Percentiles rank a stretch among this genome's conserved stretches.
These are phyloP conservation scores for Aurantiochytrium sp. DNA, from an alignment of 108 stramenopile species.

Conservation along the genomic window DNA sequence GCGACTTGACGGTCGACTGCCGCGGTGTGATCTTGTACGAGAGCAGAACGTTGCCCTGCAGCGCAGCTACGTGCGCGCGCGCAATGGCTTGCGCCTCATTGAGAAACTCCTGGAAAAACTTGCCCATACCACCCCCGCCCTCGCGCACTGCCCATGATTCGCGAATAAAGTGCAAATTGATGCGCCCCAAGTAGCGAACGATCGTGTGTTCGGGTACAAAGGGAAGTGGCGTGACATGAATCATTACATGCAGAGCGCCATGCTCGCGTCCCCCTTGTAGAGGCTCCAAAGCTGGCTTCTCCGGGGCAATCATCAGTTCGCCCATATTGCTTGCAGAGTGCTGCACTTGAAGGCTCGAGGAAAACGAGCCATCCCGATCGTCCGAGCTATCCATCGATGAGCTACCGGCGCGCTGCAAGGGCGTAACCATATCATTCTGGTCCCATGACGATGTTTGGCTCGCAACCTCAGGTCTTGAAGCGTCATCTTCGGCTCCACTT, in stretches of 20 bases:
- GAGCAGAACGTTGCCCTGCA: conserved; percentile 83
- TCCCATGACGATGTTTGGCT: too few relatives aligned
- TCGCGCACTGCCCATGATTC: conserved; percentile 49
- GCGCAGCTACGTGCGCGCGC: conserved; percentile 71
- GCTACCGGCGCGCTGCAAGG: too few relatives aligned
- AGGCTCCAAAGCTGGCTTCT: background rate
- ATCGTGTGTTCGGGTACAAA: background rate
- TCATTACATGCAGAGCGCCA: too few relatives aligned
- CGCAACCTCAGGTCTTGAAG: too few relatives aligned
- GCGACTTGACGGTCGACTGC: background rate
- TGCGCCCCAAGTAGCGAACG: conserved; percentile 57
- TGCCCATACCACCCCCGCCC: conserved; percentile 56
- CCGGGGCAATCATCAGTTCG: background rate
- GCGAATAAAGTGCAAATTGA: conserved; percentile 80
- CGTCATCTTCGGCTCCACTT: too few relatives aligned
- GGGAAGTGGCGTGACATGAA: background rate
- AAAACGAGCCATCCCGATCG: too few relatives aligned
- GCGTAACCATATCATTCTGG: too few relatives aligned
- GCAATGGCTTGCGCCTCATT: conserved; percentile 82
- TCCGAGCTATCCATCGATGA: too few relatives aligned
- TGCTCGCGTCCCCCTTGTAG: too few relatives aligned
- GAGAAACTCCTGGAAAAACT: conserved; percentile 72
- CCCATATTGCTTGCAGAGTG: background rate
- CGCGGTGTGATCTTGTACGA: conserved; percentile 50
- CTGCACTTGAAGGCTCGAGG: too few relatives aligned